Conservation (phyloP, 768 basidiomycete genomes). For the Suillus variegatus region DNA sequence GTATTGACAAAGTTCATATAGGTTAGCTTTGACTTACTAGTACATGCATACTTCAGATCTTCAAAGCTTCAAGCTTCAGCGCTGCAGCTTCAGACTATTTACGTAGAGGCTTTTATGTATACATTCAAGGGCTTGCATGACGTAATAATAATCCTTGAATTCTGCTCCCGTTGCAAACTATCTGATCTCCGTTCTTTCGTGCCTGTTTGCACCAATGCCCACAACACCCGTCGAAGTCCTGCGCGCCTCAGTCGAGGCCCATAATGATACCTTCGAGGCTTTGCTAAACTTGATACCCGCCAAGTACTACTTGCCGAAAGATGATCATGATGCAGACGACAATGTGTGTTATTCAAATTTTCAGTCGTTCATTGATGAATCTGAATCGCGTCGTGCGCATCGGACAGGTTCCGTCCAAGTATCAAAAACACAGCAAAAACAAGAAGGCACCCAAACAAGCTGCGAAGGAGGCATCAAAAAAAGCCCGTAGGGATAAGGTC, state of each 20-base stretch:
- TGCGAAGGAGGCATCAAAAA: constrained; percentile 85
- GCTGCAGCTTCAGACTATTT: too few relatives aligned
- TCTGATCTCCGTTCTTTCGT: not conserved
- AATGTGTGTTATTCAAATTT: constrained; percentile 15
- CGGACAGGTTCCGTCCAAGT: constrained; percentile 42
- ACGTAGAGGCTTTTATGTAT: not conserved
- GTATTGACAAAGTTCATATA: not conserved
- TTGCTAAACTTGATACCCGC: constrained; percentile 86
- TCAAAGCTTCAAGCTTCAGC: not conserved
- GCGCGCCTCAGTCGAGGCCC: constrained; percentile 63
- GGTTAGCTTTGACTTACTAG: not conserved
- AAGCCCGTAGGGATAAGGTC: constrained; percentile 87
- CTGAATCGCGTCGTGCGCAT: not conserved
- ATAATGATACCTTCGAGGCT: constrained; percentile 80
- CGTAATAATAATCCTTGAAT: not conserved
- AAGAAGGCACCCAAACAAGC: constrained; percentile 81
- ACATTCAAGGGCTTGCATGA: too few relatives aligned
- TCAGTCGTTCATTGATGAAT: not conserved
- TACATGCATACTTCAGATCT: too few relatives aligned
- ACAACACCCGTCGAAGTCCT: constrained; percentile 47
- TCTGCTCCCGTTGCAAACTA: not conserved
- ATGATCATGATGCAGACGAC: constrained; percentile 11
- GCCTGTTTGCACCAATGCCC: constrained; percentile 37
- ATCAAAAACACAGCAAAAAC: constrained; percentile 88
- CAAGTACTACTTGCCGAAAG: constrained; percentile 69